Percentiles rank a stretch among this genome's conserved stretches.
These are phyloP conservation scores for Aspergillus arachidicola DNA, from an alignment of 2,329 filamentous ascomycete species.

Conservation along the genomic window DNA sequence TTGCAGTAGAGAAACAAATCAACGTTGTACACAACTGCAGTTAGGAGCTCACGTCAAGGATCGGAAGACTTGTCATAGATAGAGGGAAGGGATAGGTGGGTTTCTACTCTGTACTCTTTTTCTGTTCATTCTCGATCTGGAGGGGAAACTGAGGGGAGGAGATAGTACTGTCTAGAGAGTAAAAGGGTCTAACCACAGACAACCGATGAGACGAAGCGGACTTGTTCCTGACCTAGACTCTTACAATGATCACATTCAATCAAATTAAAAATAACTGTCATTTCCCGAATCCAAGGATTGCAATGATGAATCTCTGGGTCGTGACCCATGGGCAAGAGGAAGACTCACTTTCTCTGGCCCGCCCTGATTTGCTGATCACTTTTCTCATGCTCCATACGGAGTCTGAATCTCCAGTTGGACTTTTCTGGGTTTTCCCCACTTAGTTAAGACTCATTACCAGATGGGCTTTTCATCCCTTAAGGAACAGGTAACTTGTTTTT, in stretches of 20 bases:
- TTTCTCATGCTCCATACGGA: slow-evolving; percentile 14
- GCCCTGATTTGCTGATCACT: slow-evolving; percentile 21
- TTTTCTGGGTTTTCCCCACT: slow-evolving; percentile 20
- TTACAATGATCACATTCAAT: neutral
- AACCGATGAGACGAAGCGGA: neutral
- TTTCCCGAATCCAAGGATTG: slow-evolving; percentile 1
- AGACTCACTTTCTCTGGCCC: neutral
- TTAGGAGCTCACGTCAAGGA: slow-evolving; percentile 1
- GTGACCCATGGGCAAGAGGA: neutral
- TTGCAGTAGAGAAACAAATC: slow-evolving; percentile 22
- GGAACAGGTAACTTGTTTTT: slow-evolving; percentile 2
- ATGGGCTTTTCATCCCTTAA: neutral
- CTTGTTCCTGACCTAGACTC: neutral
- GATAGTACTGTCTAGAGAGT: neutral
- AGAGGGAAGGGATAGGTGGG: neutral
- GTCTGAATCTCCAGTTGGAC: slow-evolving; percentile 17
- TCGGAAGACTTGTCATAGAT: neutral
- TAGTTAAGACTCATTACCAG: slow-evolving; percentile 19
- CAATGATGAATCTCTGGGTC: neutral
- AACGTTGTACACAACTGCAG: slow-evolving; percentile 24
- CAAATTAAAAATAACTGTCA: neutral
- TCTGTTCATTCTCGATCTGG: neutral
- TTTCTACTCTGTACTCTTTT: neutral
- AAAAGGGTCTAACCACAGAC: neutral
- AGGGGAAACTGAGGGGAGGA: neutral